phyloP scores from a whole-genome alignment of 2,329 filamentous ascomycete genomes.

The Hypoxylon sp. region DNA sequence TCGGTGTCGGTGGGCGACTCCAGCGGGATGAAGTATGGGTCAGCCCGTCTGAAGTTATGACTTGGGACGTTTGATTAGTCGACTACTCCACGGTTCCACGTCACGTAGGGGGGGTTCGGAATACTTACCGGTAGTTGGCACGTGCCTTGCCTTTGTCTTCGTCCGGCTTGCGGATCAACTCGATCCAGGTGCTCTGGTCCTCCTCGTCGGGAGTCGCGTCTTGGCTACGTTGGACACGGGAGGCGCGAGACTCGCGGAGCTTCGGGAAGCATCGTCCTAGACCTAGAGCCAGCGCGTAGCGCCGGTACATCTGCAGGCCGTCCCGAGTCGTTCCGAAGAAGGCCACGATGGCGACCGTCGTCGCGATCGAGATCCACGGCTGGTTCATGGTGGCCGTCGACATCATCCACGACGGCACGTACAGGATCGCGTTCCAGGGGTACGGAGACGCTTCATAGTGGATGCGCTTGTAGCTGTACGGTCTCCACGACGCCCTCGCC shows the following conservation, averaged over 20 bases:
- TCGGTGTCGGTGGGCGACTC: not conserved
- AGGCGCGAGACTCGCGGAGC: not conserved
- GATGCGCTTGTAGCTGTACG: slow-evolving; percentile 59
- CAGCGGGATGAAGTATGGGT: slow-evolving; percentile 1
- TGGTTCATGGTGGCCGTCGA: slow-evolving; percentile 58
- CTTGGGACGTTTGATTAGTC: slow-evolving; percentile 13
- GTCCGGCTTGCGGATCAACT: slow-evolving; percentile 6
- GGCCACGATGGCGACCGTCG: slow-evolving; percentile 61
- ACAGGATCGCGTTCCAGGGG: slow-evolving; percentile 63
- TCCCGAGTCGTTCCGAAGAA: slow-evolving; percentile 70
- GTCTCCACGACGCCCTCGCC: slow-evolving; percentile 42
- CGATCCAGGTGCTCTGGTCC: slow-evolving; percentile 19
- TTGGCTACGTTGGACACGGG: not conserved
- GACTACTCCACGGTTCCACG: not conserved
- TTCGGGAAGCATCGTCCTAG: slow-evolving; percentile 27
- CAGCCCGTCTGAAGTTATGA: not conserved
- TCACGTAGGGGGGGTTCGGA: not conserved
- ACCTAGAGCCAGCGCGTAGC: slow-evolving; percentile 34
- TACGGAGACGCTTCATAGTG: slow-evolving; percentile 55
- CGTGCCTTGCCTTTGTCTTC: not conserved
- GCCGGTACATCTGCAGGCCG: slow-evolving; percentile 63
- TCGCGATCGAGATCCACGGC: slow-evolving; percentile 63
- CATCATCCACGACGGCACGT: slow-evolving; percentile 58
- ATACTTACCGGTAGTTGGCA: slow-evolving; percentile 16
- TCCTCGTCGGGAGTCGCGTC: not conserved